Base-by-base conservation (phyloP, 495 filamentous ascomycete genomes). In the Clavariopsis aquatica region DNA sequence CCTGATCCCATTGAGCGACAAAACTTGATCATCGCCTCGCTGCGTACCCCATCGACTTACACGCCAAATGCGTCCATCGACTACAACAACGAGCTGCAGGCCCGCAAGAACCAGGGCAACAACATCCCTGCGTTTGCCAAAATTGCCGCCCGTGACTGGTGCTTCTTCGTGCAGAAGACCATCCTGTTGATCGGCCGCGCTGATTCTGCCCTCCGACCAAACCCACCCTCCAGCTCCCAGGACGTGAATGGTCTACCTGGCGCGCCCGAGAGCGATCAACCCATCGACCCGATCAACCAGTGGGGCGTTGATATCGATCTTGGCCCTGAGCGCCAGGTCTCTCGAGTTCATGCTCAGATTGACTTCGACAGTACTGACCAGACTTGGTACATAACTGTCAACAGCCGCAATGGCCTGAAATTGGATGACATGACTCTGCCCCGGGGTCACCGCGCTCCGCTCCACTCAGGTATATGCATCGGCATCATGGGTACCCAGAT, bases 401-500 rank as follows among this genome's bases (percentile, higher is more conserved):
- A 93, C 57, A 94, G 94, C 29, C 88, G 94, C 62, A 98, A 98
- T 75, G 91, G 92, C 22, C 83, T 96, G 19, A 89, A 87, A 66
- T 78, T 97, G 13, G 88, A 98, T 72, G 89, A 91, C 60, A 63
- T 73, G 15, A 75, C 80, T 19, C 79, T 94, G 41, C 88, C 87
- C 70, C 81, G 84, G 53, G 87, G 86, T 29, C 78, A 85, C 41
- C 81, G 84, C 26, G 82, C 83, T 26, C 75, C 83, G 20, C 81
- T 98, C 34, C 82, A 83, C 20, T 93, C 90, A 72, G 94, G 94
- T 31, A 85, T 91, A 72, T 89, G 98, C 52, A 87, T 98, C 57
- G 90, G 95, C 69, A 88, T 97, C 74, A 89, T 87, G 62, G 91
- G 91, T 49, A 86, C 91, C 6, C 92, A 98, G 78, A 98, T 98